Evolutionary conservation across 2,329 filamentous ascomycete species (phyloP), one percentile per base, ranked within the genome.

Genomic region (Myriosclerotinia curreyana): DNA sequence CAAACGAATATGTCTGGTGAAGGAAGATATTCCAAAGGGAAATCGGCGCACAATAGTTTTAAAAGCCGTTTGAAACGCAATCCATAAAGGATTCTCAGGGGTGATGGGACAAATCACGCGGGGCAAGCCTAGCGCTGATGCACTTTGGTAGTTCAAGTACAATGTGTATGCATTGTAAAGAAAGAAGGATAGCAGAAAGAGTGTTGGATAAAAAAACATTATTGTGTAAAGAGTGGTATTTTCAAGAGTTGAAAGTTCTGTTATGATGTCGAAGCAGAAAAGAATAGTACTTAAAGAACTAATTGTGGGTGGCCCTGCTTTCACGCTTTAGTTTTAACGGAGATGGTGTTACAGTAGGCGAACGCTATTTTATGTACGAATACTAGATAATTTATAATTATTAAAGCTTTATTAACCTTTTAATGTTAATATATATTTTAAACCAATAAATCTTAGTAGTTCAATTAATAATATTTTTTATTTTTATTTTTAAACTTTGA

Each of bases 51-150:
- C 25, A 46, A 64, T 38, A 8, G 31, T 20, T 17, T 54, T 54
- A 36, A 58, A 52, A 14, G 15, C 22, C 5, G 44, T 64, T n/a
- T 56, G 52, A 3, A 58, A 58, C 3, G 54, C 51, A 11, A 58
- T 58, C 61, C 61, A 64, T 12, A 64, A 51, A 9, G 61, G 61
- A 22, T 64, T 64, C n/a, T 64, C 49, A 40, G 51, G 52, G 34
- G 44, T 64, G 46, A 64, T 51, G 20, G 55, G 42, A 22, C 55
- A 48, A 28, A 59, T 36, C 22, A 59, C 20, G 7, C 50, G 31
- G 31, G 50, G 28, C 11, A 52, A 52, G 8, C 50, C 50, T 3
- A 52, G 17, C n/a, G 28, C 17, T 14, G 50, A 52, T 52, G 50
- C 55, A 48, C 22, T 46, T 48, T 7, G 49, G 40, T 59, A 59